Evolutionary conservation across 1,284 basidiomycete species (phyloP).

Genomic region (Melampsora americana): DNA sequence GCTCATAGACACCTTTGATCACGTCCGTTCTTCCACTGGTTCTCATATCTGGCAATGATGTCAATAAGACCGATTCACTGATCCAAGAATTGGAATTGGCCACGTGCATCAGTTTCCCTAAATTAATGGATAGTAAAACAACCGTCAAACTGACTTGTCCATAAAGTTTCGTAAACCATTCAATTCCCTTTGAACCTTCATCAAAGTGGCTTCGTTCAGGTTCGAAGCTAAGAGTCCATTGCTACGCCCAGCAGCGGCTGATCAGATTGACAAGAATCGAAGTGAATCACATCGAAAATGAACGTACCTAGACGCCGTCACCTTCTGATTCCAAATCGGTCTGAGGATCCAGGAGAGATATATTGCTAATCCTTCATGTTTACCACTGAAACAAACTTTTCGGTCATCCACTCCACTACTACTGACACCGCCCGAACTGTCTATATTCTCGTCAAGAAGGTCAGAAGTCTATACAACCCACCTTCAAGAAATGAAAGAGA

Average conservation of each 20-base stretch:
- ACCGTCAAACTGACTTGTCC: conserved; percentile 30
- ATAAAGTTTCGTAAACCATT: conserved; percentile 31
- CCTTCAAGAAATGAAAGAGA: no score
- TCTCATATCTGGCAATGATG: conserved; percentile 43
- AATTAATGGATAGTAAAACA: not conserved
- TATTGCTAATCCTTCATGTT: conserved; percentile 81
- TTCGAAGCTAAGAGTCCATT: conserved; percentile 59
- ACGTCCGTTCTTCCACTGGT: conserved; percentile 27
- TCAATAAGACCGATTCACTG: conserved; percentile 45
- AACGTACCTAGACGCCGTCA: conserved; percentile 65
- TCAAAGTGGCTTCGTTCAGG: conserved; percentile 48
- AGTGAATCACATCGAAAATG: conserved; percentile 16
- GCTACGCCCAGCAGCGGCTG: not conserved
- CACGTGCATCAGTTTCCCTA: no score
- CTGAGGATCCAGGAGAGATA: conserved; percentile 80
- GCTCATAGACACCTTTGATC: conserved; percentile 52
- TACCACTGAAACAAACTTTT: conserved; percentile 74
- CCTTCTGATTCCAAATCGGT: conserved; percentile 78
- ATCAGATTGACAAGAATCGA: conserved; percentile 28
- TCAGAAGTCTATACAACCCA: not conserved
- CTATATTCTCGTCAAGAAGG: not conserved
- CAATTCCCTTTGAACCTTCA: conserved; percentile 29
- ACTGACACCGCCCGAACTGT: conserved; percentile 14
- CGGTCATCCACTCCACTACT: conserved; percentile 65
- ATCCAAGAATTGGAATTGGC: not conserved